A percentile compares a stretch with the other conserved stretches of the same genome.
Conservation (phyloP, 1,284 basidiomycete genomes). For the Sporisorium graminicola region DNA sequence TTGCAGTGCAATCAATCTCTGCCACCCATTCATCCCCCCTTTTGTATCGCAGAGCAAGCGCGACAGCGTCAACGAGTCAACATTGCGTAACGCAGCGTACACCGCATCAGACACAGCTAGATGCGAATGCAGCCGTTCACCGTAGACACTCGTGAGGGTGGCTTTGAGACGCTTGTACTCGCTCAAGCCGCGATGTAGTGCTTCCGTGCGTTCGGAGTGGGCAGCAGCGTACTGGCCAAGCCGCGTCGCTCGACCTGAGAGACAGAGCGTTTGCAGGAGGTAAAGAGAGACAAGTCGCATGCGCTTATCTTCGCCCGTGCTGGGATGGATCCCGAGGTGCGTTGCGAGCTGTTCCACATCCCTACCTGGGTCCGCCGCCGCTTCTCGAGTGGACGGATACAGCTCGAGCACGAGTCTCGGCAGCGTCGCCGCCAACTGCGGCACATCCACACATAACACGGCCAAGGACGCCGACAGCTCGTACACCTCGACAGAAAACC, state of each 20-base stretch:
- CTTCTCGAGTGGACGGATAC: not conserved
- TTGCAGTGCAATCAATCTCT: slow-evolving; percentile 28
- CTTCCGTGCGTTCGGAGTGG: not conserved
- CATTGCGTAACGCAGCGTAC: slow-evolving; percentile 13
- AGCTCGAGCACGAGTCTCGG: slow-evolving; percentile 37
- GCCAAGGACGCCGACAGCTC: slow-evolving; percentile 24
- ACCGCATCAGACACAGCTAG: slow-evolving; percentile 21
- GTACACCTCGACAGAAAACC: slow-evolving; percentile 44
- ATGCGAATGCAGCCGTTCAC: not conserved
- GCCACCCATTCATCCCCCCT: slow-evolving; percentile 28
- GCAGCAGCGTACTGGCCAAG: slow-evolving; percentile 29
- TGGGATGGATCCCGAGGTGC: not conserved
- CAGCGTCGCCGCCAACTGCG: slow-evolving; percentile 32
- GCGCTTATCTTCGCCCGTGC: not conserved
- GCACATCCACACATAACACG: slow-evolving; percentile 23
- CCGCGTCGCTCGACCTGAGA: slow-evolving; percentile 27
- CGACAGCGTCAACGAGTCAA: slow-evolving; percentile 19
- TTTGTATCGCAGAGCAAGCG: not conserved
- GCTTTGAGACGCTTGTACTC: slow-evolving; percentile 10
- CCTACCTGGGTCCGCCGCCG: not conserved
- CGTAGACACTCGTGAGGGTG: not conserved
- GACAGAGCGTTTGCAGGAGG: slow-evolving; percentile 35
- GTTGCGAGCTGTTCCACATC: not conserved
- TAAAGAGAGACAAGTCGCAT: slow-evolving; percentile 13
- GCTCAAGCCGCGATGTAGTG: slow-evolving; percentile 6